These are phyloP conservation scores for Neurospora discreta DNA, from an alignment of 495 filamentous ascomycete genomes.

Conservation along the genomic window DNA sequence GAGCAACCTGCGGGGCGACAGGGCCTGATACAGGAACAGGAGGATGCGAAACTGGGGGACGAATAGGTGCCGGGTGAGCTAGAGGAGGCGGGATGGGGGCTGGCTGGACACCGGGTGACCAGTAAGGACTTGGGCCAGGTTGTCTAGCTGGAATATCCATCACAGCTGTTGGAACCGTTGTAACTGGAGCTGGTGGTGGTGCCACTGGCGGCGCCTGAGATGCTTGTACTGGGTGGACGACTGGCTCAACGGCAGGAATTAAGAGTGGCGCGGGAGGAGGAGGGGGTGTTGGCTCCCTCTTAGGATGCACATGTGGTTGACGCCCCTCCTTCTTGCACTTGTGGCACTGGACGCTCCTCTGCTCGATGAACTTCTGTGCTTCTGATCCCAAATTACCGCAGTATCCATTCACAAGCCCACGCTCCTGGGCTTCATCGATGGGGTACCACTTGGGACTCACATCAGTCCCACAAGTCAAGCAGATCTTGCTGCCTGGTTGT, in stretches of 20 bases:
- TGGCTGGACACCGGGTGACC: conserved; percentile 11
- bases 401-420: conserved; percentile 31
- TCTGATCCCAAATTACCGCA: conserved; percentile 26
- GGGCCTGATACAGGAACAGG: conserved; percentile 29
- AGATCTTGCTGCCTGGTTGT: conserved; percentile 33
- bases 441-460: conserved; percentile 53
- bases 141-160: conserved; percentile 6
- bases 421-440: conserved; percentile 29
- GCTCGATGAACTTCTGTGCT: conserved; percentile 36
- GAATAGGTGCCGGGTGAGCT: conserved; percentile 9
- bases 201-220: conserved; percentile 39
- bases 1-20: conserved; percentile 25
- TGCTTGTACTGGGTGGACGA: conserved; percentile 16
- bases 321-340: conserved; percentile 39
- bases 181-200: conserved; percentile 23
- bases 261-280: conserved; percentile 15
- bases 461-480: conserved; percentile 47
- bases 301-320: conserved; percentile 23
- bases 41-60: conserved; percentile 1
- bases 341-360: conserved; percentile 44
- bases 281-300: conserved; percentile 22
- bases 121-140: conserved; percentile 7
- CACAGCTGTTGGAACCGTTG: neutral
- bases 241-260: neutral
- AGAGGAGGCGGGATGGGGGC: conserved; percentile 3